Percentiles rank a stretch among this genome's conserved stretches.
Conservation (phyloP, 1,139 yeast genomes). For the Yamadazyma triangularis region DNA sequence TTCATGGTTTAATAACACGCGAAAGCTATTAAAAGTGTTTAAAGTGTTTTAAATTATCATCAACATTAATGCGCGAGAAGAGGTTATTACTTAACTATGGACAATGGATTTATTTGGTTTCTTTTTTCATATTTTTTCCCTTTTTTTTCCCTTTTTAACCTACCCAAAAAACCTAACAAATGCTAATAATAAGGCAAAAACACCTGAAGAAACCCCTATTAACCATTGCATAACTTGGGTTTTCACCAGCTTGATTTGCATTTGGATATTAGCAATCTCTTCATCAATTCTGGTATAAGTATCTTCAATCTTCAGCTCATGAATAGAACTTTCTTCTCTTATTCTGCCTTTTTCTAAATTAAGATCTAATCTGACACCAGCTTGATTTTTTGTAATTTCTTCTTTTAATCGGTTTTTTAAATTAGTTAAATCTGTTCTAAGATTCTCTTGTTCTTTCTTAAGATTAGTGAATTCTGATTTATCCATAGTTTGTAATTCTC, state of each 20-base stretch:
- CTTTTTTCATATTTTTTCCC: no score
- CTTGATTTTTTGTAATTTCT: constrained; percentile 86
- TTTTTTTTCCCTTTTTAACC: no score
- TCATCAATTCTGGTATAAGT: constrained; percentile 94
- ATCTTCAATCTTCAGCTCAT: constrained; percentile 90
- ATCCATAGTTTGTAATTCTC: constrained; percentile 86
- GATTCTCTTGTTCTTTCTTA: constrained; percentile 82
- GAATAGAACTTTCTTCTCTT: constrained; percentile 87
- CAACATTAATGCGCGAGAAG: no score
- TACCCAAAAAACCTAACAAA: constrained; percentile 79
- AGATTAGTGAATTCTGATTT: constrained; percentile 78
- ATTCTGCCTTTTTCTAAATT: constrained; percentile 94
- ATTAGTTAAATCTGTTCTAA: constrained; percentile 82
- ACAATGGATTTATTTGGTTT: background rate
- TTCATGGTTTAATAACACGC: constrained; percentile 40
- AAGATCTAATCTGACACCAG: constrained; percentile 84
- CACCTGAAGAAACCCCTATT: constrained; percentile 97
- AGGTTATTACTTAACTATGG: no score
- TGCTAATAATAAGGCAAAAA: constrained; percentile 88
- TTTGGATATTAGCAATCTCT: constrained; percentile 89
- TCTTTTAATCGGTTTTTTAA: constrained; percentile 80
- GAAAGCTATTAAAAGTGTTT: background rate
- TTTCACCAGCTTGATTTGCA: constrained; percentile 90
- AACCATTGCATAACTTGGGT: constrained; percentile 98
- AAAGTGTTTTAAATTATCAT: no score